phyloP scores from a whole-genome alignment of 768 basidiomycete genomes.

The Naganishia kalamii region DNA sequence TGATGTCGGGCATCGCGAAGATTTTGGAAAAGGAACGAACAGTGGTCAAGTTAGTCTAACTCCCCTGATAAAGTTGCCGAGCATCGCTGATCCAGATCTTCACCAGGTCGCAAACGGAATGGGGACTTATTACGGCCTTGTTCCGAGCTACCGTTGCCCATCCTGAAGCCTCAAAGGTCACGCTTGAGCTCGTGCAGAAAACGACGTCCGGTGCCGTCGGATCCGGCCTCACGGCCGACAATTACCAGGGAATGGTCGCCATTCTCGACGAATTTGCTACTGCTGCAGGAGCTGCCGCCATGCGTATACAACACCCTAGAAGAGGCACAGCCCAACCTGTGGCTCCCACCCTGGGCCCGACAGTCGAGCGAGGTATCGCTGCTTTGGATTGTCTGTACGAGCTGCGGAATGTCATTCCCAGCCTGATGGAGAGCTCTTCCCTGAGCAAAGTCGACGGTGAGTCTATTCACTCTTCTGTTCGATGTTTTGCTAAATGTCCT shows the following conservation, averaged over 20 bases:
- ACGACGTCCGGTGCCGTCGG: conserved; percentile 59
- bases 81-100: background rate
- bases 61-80: background rate
- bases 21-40: conserved; percentile 71
- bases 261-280: conserved; percentile 82
- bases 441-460: conserved; percentile 42
- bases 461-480: conserved; percentile 21
- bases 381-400: conserved; percentile 74
- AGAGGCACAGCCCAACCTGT: conserved; percentile 27
- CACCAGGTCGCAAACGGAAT: conserved; percentile 79
- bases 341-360: conserved; percentile 53
- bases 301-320: conserved; percentile 57
- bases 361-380: conserved; percentile 70
- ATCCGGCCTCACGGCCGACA: conserved; percentile 61
- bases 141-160: conserved; percentile 78
- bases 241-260: conserved; percentile 69
- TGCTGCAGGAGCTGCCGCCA: conserved; percentile 58
- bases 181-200: conserved; percentile 68
- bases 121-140: conserved; percentile 85
- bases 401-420: conserved; percentile 61
- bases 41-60: conserved; percentile 57
- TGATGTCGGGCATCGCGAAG: conserved; percentile 68
- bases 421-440: conserved; percentile 53
- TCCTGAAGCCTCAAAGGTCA: conserved; percentile 75
- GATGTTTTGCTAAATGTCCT: background rate